Percentiles rank a stretch among this genome's conserved stretches.
Evolutionary conservation across 495 filamentous ascomycete genomes (phyloP).

Genomic region (Neurospora sp.): DNA sequence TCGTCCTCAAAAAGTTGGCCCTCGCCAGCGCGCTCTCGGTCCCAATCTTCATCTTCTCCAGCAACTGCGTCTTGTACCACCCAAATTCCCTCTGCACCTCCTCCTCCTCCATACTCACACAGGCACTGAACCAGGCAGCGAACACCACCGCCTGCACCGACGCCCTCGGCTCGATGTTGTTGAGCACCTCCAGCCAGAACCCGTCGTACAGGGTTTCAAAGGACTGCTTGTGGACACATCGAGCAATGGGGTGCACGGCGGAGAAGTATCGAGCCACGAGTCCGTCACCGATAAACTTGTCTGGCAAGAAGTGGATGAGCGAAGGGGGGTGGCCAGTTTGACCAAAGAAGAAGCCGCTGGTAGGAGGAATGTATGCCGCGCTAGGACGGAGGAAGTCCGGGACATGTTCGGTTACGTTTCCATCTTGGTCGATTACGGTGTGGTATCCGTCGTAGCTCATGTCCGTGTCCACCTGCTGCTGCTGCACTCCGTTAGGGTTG

Average conservation of each 20-base stretch:
- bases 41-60: slow-evolving; percentile 50
- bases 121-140: slow-evolving; percentile 56
- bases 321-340: slow-evolving; percentile 33
- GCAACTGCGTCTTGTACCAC: slow-evolving; percentile 38
- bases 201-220: slow-evolving; percentile 50
- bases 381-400: slow-evolving; percentile 41
- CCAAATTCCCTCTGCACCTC: slow-evolving; percentile 37
- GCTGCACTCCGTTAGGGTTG: not conserved
- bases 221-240: slow-evolving; percentile 52
- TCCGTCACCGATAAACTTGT: slow-evolving; percentile 36
- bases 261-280: slow-evolving; percentile 55
- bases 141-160: slow-evolving; percentile 58
- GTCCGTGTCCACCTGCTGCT: not conserved
- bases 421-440: not conserved
- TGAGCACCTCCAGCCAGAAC: slow-evolving; percentile 51
- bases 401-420: slow-evolving; percentile 3
- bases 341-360: slow-evolving; percentile 61
- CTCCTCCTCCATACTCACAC: slow-evolving; percentile 51
- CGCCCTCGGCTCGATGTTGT: slow-evolving; percentile 45
- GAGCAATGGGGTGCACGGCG: slow-evolving; percentile 55
- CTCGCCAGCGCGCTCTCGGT: slow-evolving; percentile 54
- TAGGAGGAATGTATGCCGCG: slow-evolving; percentile 44
- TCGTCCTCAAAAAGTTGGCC: slow-evolving; percentile 60
- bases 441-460: not conserved
- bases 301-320: slow-evolving; percentile 48